Evolutionary conservation across 2,329 filamentous ascomycete species (phyloP).

Genomic region (Cadophora sp.): DNA sequence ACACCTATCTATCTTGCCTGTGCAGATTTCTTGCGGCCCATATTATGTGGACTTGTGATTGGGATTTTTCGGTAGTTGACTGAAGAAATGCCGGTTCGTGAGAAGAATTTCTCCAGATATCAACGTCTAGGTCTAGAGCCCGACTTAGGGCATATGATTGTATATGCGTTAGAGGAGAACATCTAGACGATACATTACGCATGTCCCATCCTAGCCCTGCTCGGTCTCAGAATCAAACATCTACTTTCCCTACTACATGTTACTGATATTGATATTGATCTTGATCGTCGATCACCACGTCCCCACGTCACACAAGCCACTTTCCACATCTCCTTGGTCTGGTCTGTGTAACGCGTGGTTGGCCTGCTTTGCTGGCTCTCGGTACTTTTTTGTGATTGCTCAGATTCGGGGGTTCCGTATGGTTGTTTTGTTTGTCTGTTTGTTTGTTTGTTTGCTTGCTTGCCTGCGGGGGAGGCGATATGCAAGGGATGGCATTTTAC

Average conservation of each 20-base stretch:
- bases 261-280: not conserved
- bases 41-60: too few species aligned
- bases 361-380: not conserved
- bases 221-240: too few species aligned
- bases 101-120: too few species aligned
- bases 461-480: not conserved
- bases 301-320: not conserved
- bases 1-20: too few species aligned
- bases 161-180: too few species aligned
- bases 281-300: not conserved
- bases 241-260: not conserved
- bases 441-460: slow-evolving; percentile 4
- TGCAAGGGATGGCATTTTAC: slow-evolving; percentile 13
- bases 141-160: too few species aligned
- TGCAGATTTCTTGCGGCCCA: too few species aligned
- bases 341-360: not conserved
- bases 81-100: too few species aligned
- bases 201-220: too few species aligned
- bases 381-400: slow-evolving; percentile 7
- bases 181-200: too few species aligned
- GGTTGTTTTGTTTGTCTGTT: not conserved
- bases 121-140: too few species aligned
- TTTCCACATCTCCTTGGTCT: not conserved
- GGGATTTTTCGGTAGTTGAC: too few species aligned
- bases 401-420: not conserved